A percentile compares a stretch with the other conserved stretches of the same genome.
Conservation (phyloP, 2,329 filamentous ascomycete genomes). For the Botrytis sinoallii region DNA sequence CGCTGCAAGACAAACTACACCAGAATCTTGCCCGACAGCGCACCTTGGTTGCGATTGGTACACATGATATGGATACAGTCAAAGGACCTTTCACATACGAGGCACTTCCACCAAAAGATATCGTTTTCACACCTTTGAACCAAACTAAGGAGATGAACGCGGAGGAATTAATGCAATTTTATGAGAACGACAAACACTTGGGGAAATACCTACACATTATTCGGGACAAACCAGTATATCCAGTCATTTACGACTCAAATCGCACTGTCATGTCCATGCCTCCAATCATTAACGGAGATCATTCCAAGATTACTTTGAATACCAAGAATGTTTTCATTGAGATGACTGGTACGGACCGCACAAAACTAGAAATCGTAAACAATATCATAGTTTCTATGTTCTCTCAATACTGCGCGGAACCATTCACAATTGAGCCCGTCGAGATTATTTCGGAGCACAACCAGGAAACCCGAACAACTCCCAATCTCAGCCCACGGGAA, state of each 20-base stretch:
- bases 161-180: slow-evolving; percentile 88
- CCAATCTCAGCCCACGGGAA: slow-evolving; percentile 71
- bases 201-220: slow-evolving; percentile 92
- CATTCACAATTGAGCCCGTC: slow-evolving; percentile 90
- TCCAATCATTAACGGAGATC: slow-evolving; percentile 95
- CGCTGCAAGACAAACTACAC: slow-evolving; percentile 95
- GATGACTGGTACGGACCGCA: slow-evolving; percentile 91
- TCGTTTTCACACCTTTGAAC: slow-evolving; percentile 87
- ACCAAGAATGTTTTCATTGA: slow-evolving; percentile 97
- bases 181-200: slow-evolving; percentile 90
- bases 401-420: slow-evolving; percentile 81
- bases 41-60: slow-evolving; percentile 94
- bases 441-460: slow-evolving; percentile 93
- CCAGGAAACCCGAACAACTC: slow-evolving; percentile 73
- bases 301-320: slow-evolving; percentile 90
- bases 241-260: slow-evolving; percentile 90
- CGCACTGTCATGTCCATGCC: slow-evolving; percentile 86
- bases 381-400: slow-evolving; percentile 98
- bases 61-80: slow-evolving; percentile 91
- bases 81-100: slow-evolving; percentile 97
- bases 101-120: slow-evolving; percentile 84
- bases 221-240: slow-evolving; percentile 87
- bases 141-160: slow-evolving; percentile 85
- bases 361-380: slow-evolving; percentile 92
- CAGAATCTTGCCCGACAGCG: slow-evolving; percentile 91